Evolutionary conservation across 306 rosid species (phyloP), one percentile per base, ranked within the genome.

Genomic region (Hippophae tibetana): DNA sequence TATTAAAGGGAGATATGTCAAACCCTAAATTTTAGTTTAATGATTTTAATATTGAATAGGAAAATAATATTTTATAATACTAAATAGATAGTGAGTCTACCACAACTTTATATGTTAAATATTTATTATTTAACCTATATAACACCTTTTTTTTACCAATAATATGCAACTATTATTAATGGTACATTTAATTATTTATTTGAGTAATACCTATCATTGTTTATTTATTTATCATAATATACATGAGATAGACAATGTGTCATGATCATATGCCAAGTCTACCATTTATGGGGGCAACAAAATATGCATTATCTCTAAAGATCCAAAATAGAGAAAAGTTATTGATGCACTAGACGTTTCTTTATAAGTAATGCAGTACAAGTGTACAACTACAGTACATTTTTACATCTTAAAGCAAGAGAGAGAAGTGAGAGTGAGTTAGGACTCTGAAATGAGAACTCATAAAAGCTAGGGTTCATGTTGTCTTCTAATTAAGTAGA

Each of bases 221-320:
- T 78, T 66, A 55, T 72, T 62, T 57, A 9, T 70, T 71, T 45
- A 52, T 58, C 71, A 42, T 60, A 51, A 26, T 41, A 47, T 43
- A 60, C 10, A 43, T 23, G 59, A 67, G 63, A 72, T 69, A 57
- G 47, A 43, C 8, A 12, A 14, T 13, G 7, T 1, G 7, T 1
- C 14, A 49, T 49, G 8, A 38, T 61, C 66, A 70, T 65, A 64
- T 60, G 23, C 72, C 72, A 62, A 74, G 74, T 78, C 63, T 69
- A 78, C 70, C 69, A 65, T 72, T 57, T 74, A 60, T 51, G 69
- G 74, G 63, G 68, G 76, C 66, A 72, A 2, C 72, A 63, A 79
- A 78, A 68, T 79, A 69, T 72, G 63, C 69, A 72, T 70, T 69
- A 75, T 74, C 81, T 74, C 70, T 63, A 56, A 78, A 78, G 63